These are phyloP conservation scores for Gossypium stocksii DNA, from an alignment of 345 rosid genomes.

Conservation along the genomic window DNA sequence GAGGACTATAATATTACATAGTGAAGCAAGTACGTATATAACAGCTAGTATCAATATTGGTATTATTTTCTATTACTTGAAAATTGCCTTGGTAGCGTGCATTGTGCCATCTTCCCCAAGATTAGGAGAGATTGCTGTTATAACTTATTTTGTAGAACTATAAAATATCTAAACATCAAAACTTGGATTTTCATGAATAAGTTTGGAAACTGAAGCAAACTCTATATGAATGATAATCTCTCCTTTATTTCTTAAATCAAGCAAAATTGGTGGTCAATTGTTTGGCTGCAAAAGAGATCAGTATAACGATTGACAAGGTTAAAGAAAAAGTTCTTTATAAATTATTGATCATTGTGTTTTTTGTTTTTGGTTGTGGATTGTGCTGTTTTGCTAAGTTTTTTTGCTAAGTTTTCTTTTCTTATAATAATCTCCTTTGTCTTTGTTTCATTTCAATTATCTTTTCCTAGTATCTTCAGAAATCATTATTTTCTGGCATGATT, in stretches of 20 bases:
- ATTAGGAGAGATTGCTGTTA: neutral
- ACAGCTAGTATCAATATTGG: neutral
- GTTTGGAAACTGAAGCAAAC: neutral
- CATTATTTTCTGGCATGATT: neutral
- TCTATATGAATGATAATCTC: neutral
- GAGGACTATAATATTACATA: neutral
- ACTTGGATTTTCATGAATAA: conserved; percentile 1
- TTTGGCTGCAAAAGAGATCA: neutral
- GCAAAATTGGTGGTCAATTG: neutral
- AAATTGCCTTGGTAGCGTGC: neutral
- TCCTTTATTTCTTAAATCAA: neutral
- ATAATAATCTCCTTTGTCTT: neutral
- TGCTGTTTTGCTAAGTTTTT: neutral
- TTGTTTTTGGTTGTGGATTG: neutral
- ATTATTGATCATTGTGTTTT: neutral
- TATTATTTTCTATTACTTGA: neutral
- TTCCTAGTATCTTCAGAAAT: conserved; percentile 2
- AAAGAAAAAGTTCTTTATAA: neutral
- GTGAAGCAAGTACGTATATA: neutral
- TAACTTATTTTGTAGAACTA: neutral
- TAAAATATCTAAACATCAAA: neutral
- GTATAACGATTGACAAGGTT: neutral
- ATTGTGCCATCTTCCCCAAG: neutral
- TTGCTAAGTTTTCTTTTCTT: neutral
- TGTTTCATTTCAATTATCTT: neutral